Evolutionary conservation across 441 rosid species (phyloP).

Genomic region (Hura crepitans): DNA sequence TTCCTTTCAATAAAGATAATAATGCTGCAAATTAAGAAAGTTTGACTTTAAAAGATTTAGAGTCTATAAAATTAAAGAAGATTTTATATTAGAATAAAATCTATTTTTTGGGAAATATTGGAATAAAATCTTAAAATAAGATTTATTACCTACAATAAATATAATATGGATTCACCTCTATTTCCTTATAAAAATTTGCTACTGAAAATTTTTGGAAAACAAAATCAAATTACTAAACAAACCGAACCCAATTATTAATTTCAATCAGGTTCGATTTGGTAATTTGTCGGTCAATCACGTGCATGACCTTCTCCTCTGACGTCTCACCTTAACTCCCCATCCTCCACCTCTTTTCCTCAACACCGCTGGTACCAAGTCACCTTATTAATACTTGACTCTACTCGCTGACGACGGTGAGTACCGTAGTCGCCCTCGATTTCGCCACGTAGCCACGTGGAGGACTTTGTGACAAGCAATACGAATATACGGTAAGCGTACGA

Average conservation of each 20-base stretch:
- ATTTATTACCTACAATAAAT: too few species aligned
- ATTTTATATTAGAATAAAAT: too few species aligned
- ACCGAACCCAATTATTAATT: neutral
- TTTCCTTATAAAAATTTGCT: too few species aligned
- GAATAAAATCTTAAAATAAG: too few species aligned
- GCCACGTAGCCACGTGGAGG: constrained; percentile 26
- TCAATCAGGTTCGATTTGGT: neutral
- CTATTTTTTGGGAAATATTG: too few species aligned
- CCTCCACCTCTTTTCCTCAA: neutral
- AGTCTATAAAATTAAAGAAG: too few species aligned
- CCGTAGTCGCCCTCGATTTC: neutral
- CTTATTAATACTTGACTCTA: neutral
- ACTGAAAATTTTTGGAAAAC: too few species aligned
- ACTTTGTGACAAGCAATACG: too few species aligned
- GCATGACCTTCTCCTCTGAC: constrained; percentile 25
- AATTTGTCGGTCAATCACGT: constrained; percentile 32
- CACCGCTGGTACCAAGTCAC: constrained; percentile 10
- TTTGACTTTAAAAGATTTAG: too few species aligned
- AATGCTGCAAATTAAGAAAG: too few species aligned
- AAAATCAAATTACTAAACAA: neutral
- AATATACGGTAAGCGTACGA: constrained; percentile 9
- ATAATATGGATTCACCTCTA: too few species aligned
- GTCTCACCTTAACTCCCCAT: neutral
- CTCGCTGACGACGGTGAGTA: constrained; percentile 17
- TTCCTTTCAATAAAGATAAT: too few species aligned